A percentile compares a stretch with the other conserved stretches of the same genome.
These are phyloP conservation scores for Penicillium silybi DNA, from an alignment of 495 filamentous ascomycete genomes.

Conservation along the genomic window DNA sequence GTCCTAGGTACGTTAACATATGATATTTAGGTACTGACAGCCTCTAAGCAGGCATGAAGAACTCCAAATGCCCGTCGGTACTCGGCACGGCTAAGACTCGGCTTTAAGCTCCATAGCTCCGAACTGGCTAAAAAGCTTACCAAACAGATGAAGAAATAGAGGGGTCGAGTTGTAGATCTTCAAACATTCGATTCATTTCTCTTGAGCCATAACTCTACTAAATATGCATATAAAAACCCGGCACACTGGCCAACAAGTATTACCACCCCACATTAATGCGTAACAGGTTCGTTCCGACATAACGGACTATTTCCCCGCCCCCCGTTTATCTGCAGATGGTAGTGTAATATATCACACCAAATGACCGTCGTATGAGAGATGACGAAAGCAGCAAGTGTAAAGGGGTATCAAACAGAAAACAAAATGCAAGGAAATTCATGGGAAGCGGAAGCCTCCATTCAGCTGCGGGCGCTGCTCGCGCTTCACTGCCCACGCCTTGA, in stretches of 20 bases:
- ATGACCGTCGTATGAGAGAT: neutral
- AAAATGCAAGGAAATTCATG: conserved; percentile 4
- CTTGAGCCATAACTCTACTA: neutral
- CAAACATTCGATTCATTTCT: neutral
- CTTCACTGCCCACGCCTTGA: conserved; percentile 85
- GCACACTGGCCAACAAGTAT: neutral
- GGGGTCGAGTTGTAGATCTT: neutral
- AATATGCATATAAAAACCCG: neutral
- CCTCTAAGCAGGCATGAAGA: neutral
- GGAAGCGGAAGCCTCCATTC: conserved; percentile 15
- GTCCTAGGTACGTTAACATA: no score
- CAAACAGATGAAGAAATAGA: no score
- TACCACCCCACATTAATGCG: neutral
- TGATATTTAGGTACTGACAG: neutral
- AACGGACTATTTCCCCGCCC: neutral
- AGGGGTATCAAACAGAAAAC: conserved; percentile 22
- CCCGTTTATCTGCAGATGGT: neutral
- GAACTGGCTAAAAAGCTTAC: conserved; percentile 4
- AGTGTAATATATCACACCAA: neutral
- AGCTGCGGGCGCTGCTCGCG: conserved; percentile 45
- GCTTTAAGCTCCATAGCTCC: conserved; percentile 12
- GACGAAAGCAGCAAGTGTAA: conserved; percentile 12
- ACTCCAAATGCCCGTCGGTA: conserved; percentile 4
- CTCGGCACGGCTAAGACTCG: conserved; percentile 11
- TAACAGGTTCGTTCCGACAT: neutral